These are phyloP conservation scores for Calonectria fujianensis DNA, from an alignment of 2,329 filamentous ascomycete species.

Conservation along the genomic window DNA sequence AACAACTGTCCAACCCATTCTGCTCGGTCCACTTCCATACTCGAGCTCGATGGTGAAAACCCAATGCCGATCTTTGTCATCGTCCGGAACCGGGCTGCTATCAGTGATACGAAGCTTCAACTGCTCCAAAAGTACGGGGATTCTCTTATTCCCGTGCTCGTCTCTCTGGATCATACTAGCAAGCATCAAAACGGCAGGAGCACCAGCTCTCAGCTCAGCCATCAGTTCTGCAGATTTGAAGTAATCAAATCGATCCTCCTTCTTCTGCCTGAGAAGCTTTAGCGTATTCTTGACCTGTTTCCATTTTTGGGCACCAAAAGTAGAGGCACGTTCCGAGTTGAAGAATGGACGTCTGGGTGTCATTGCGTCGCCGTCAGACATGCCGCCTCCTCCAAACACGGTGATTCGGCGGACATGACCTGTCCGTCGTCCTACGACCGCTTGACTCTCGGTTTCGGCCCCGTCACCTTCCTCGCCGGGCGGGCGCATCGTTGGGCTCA, in stretches of 20 bases:
- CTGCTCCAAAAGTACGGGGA: slow-evolving; percentile 96
- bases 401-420: slow-evolving; percentile 81
- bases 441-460: slow-evolving; percentile 70
- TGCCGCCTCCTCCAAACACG: slow-evolving; percentile 78
- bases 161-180: slow-evolving; percentile 99
- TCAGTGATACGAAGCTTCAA: slow-evolving; percentile 91
- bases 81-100: slow-evolving; percentile 80
- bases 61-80: slow-evolving; percentile 81
- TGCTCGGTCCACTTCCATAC: slow-evolving; percentile 94
- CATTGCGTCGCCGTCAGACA: slow-evolving; percentile 78
- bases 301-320: slow-evolving; percentile 89
- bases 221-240: slow-evolving; percentile 97
- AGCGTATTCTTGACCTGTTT: slow-evolving; percentile 93
- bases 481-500: slow-evolving; percentile 69
- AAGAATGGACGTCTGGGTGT: slow-evolving; percentile 75
- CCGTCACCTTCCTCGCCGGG: slow-evolving; percentile 72
- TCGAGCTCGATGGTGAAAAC: slow-evolving; percentile 95
- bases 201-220: slow-evolving; percentile 93
- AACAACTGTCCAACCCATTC: slow-evolving; percentile 97
- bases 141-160: slow-evolving; percentile 95
- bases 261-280: slow-evolving; percentile 85
- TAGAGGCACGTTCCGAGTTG: slow-evolving; percentile 80
- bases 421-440: slow-evolving; percentile 69
- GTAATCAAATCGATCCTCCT: slow-evolving; percentile 92
- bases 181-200: slow-evolving; percentile 93